phyloP scores from a whole-genome alignment of 768 basidiomycete species.

The Fomitopsis pulvina region DNA sequence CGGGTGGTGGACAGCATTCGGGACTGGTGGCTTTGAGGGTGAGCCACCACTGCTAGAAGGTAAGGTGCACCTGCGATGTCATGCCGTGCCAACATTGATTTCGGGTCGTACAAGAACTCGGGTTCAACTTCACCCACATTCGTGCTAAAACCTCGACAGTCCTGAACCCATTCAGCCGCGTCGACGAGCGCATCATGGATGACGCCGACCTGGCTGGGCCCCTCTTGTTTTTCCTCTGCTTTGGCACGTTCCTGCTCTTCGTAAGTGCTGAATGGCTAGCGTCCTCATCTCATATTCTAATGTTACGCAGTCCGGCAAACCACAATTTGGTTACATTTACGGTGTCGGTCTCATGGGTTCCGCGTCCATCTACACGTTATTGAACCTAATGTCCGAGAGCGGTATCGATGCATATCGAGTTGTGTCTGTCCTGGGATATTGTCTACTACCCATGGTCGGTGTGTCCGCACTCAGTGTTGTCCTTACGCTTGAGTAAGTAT shows the following conservation, averaged over 20 bases:
- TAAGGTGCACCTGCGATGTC: conserved; percentile 31
- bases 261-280: conserved; percentile 42
- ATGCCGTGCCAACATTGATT: not conserved
- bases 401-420: conserved; percentile 95
- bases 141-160: conserved; percentile 91
- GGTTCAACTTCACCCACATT: conserved; percentile 97
- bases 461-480: conserved; percentile 85
- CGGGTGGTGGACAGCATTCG: conserved; percentile 95
- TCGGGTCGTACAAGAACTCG: conserved; percentile 88
- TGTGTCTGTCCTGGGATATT: conserved; percentile 94
- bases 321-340: conserved; percentile 98
- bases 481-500: conserved; percentile 78
- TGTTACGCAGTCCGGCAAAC: conserved; percentile 80
- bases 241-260: conserved; percentile 86
- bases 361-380: conserved; percentile 83
- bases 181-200: conserved; percentile 96
- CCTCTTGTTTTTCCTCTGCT: conserved; percentile 90
- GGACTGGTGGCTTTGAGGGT: conserved; percentile 91
- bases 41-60: conserved; percentile 95
- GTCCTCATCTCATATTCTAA: conserved; percentile 7
- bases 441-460: conserved; percentile 93
- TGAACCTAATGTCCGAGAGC: conserved; percentile 95
- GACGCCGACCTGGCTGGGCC: conserved; percentile 98
- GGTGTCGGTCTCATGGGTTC: conserved; percentile 96
- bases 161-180: conserved; percentile 79